Conservation (phyloP, 805 yeast genomes). For the Candida takata region DNA sequence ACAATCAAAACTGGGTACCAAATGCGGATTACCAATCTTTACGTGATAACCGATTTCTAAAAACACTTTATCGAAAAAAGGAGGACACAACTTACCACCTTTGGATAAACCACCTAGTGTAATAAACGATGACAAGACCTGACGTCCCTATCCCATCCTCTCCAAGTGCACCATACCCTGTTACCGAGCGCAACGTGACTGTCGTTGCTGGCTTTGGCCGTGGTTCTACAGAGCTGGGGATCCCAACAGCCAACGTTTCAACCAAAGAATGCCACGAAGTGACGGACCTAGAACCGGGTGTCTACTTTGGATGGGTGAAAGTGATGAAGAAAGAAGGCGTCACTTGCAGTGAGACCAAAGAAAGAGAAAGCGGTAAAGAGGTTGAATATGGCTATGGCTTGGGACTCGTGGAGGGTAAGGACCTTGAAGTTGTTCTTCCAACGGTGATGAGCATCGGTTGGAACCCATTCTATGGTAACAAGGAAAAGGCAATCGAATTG, state of each 20-base stretch:
- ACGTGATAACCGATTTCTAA: no score
- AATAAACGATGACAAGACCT: slow-evolving; percentile 24
- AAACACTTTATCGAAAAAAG: no score
- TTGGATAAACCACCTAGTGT: no score
- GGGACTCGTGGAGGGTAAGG: slow-evolving; percentile 30
- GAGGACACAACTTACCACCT: no score
- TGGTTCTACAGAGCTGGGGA: slow-evolving; percentile 88
- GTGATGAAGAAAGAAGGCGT: slow-evolving; percentile 4
- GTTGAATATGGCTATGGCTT: slow-evolving; percentile 61
- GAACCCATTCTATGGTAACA: slow-evolving; percentile 86
- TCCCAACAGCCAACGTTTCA: slow-evolving; percentile 91
- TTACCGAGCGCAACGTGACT: slow-evolving; percentile 35
- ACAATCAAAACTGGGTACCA: no score
- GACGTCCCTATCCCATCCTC: slow-evolving; percentile 30
- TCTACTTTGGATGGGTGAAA: slow-evolving; percentile 71
- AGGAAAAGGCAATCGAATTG: slow-evolving; percentile 76
- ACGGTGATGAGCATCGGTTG: slow-evolving; percentile 96
- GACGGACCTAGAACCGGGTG: slow-evolving; percentile 57
- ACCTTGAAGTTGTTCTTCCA: slow-evolving; percentile 49
- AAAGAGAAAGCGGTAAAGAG: slow-evolving; percentile 31
- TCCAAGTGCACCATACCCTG: slow-evolving; percentile 43
- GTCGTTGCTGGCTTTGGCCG: slow-evolving; percentile 87
- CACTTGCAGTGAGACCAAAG: slow-evolving; percentile 9
- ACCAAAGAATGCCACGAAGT: slow-evolving; percentile 37
- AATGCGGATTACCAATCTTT: no score